Conservation (phyloP, 768 basidiomycete species). For the Dentipellis fragilis region DNA sequence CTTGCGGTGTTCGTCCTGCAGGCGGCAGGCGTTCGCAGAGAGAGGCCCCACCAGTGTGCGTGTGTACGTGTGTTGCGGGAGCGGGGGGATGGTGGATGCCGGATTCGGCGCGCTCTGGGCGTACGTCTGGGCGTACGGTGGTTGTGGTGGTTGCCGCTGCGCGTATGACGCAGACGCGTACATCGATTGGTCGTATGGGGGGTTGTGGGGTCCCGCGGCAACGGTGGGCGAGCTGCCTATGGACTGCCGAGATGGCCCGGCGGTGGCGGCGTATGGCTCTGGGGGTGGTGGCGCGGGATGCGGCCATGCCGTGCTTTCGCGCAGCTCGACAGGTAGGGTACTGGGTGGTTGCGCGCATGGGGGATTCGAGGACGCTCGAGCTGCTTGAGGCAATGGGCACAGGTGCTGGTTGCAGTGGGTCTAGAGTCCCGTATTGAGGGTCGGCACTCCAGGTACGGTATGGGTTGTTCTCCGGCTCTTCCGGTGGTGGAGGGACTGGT, state of each 20-base stretch:
- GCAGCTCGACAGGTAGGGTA: conserved; percentile 6
- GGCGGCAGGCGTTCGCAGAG: conserved; percentile 74
- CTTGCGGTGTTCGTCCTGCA: conserved; percentile 77
- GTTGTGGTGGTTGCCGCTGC: conserved; percentile 15
- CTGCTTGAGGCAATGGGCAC: conserved; percentile 5
- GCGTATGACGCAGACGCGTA: conserved; percentile 15
- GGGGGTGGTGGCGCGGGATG: conserved; percentile 10
- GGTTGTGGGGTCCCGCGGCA: conserved; percentile 2
- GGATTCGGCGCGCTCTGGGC: conserved; percentile 23
- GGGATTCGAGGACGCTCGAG: conserved; percentile 6
- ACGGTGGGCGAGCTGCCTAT: neutral
- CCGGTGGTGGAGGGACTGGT: neutral
- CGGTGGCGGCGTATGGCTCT: conserved; percentile 5
- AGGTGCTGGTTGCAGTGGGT: conserved; percentile 6
- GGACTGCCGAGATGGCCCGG: neutral
- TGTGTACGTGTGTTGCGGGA: conserved; percentile 66
- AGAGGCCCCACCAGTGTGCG: conserved; percentile 87
- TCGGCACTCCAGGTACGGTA: conserved; percentile 10
- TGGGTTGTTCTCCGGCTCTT: conserved; percentile 9
- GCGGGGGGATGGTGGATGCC: conserved; percentile 27
- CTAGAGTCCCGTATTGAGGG: conserved; percentile 4
- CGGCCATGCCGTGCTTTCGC: conserved; percentile 6
- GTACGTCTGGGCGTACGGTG: conserved; percentile 16
- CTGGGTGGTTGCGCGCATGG: conserved; percentile 2
- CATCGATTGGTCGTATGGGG: conserved; percentile 13